phyloP scores from a whole-genome alignment of 306 rosid species.

The Corylus americana region DNA sequence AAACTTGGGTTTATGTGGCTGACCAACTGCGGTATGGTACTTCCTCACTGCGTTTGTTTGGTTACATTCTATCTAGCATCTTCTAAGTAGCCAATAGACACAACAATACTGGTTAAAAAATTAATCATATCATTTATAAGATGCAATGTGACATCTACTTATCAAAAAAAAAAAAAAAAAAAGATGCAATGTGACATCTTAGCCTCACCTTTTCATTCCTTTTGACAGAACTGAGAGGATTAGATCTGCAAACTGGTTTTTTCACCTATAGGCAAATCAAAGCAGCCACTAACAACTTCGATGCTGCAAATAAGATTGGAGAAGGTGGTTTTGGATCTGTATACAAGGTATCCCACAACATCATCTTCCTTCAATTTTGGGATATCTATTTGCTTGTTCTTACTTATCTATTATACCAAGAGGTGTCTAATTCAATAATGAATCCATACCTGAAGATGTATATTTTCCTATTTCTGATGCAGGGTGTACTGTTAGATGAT shows the following conservation, averaged over 20 bases:
- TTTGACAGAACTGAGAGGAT: background rate
- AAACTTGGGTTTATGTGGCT: no score
- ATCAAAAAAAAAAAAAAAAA: no score
- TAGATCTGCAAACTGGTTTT: slow-evolving; percentile 24
- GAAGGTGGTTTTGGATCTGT: slow-evolving; percentile 89
- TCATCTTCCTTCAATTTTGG: background rate
- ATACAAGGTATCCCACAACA: slow-evolving; percentile 12
- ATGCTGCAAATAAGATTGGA: slow-evolving; percentile 54
- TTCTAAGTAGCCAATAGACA: no score
- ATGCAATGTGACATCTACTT: no score
- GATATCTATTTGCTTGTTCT: background rate
- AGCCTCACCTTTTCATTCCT: no score
- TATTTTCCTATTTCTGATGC: slow-evolving; percentile 6
- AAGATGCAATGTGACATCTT: no score
- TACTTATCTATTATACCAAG: background rate
- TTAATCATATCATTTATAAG: no score
- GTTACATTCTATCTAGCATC: no score
- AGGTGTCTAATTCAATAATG: background rate
- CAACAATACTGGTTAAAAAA: no score
- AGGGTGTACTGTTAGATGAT: slow-evolving; percentile 55
- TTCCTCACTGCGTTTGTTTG: no score
- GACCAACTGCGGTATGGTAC: no score
- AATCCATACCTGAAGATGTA: background rate
- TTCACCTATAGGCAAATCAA: slow-evolving; percentile 21
- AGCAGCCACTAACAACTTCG: slow-evolving; percentile 60